A percentile compares a stretch with the other conserved stretches of the same genome.
phyloP scores from a whole-genome alignment of 1,139 yeast species.

The Protomyces pachydermus region DNA sequence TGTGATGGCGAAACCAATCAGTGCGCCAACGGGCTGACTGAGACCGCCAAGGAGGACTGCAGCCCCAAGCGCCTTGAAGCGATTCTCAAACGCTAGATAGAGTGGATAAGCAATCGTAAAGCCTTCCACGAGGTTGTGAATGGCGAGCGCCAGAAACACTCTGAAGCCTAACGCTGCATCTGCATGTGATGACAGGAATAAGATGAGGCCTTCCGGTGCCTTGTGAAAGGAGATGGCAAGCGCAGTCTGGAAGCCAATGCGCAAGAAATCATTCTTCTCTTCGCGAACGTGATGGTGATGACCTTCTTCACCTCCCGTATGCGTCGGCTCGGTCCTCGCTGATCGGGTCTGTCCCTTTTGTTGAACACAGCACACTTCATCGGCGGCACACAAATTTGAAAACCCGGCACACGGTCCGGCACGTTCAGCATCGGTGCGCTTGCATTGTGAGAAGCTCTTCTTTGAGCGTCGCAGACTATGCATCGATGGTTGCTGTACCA shows the following conservation, averaged over 20 bases:
- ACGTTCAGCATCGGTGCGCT: background rate
- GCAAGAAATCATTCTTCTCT: constrained; percentile 51
- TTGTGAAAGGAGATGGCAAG: constrained; percentile 84
- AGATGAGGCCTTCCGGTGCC: constrained; percentile 89
- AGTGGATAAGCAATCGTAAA: constrained; percentile 89
- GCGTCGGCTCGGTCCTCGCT: constrained; percentile 59
- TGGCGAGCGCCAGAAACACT: constrained; percentile 73
- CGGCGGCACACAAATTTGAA: background rate
- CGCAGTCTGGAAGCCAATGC: constrained; percentile 87
- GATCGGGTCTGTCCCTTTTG: background rate
- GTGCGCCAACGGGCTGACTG: constrained; percentile 87
- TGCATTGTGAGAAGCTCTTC: background rate
- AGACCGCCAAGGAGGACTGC: constrained; percentile 71
- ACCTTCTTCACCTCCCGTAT: constrained; percentile 35
- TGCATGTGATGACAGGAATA: constrained; percentile 72
- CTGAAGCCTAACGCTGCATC: constrained; percentile 68
- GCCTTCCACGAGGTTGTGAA: constrained; percentile 94
- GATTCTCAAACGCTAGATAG: constrained; percentile 61
- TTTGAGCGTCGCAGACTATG: background rate
- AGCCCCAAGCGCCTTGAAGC: constrained; percentile 60
- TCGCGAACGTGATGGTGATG: background rate
- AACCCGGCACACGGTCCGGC: background rate
- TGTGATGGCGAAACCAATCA: constrained; percentile 52
- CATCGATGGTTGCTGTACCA: background rate
- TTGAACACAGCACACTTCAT: background rate